Conservation (phyloP, 306 rosid genomes). For the Hippophae rhamnoides region DNA sequence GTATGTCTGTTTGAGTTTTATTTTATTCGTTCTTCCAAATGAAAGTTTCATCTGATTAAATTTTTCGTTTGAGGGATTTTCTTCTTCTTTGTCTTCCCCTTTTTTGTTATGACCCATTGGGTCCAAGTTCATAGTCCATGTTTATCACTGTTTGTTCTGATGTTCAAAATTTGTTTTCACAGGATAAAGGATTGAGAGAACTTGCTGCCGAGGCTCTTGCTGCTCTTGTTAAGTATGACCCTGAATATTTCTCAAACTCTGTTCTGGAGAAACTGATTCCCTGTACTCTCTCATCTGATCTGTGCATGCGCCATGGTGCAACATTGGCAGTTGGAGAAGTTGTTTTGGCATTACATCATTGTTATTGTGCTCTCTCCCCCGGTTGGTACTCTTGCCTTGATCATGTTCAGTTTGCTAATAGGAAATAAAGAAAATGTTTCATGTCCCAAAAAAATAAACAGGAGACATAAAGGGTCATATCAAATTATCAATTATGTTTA, state of each 20-base stretch:
- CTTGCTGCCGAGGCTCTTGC: slow-evolving; percentile 85
- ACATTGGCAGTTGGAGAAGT: slow-evolving; percentile 79
- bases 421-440: background rate
- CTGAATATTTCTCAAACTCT: slow-evolving; percentile 50
- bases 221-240: slow-evolving; percentile 71
- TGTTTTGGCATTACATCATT: slow-evolving; percentile 58
- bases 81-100: background rate
- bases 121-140: too few species aligned
- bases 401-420: slow-evolving; percentile 11
- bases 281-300: slow-evolving; percentile 81
- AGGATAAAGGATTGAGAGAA: slow-evolving; percentile 95
- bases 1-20: slow-evolving; percentile 34
- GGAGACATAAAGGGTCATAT: too few species aligned
- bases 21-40: slow-evolving; percentile 1
- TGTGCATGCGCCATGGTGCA: slow-evolving; percentile 96
- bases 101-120: too few species aligned
- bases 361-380: slow-evolving; percentile 50
- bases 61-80: background rate
- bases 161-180: slow-evolving; percentile 23
- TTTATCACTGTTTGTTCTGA: too few species aligned
- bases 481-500: too few species aligned
- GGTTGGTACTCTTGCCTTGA: slow-evolving; percentile 40
- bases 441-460: background rate
- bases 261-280: slow-evolving; percentile 70
- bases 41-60: slow-evolving; percentile 1